phyloP scores from a whole-genome alignment of 805 yeast genomes.

The Candida patagonica region DNA sequence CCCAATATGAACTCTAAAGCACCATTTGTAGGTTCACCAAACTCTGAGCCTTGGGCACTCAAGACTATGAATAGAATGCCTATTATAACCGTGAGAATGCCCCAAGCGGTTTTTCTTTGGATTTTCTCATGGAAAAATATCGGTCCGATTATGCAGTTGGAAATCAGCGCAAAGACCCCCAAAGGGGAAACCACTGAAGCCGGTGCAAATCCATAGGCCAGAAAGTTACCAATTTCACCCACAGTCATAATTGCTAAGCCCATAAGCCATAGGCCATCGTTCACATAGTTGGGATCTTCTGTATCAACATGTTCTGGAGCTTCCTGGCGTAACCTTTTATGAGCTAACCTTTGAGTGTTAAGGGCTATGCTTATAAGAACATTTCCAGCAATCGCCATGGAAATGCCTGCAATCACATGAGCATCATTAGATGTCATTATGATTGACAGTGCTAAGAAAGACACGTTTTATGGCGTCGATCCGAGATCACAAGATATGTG shows the following conservation, averaged over 20 bases:
- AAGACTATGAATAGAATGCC: slow-evolving; percentile 37
- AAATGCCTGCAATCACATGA: slow-evolving; percentile 23
- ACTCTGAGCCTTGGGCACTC: slow-evolving; percentile 3
- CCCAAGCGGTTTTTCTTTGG: slow-evolving; percentile 28
- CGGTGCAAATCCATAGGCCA: slow-evolving; percentile 42
- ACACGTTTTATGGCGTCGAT: slow-evolving; percentile 48
- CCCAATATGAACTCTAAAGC: slow-evolving; percentile 25
- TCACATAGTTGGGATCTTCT: slow-evolving; percentile 15
- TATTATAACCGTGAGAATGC: slow-evolving; percentile 33
- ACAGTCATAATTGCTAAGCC: slow-evolving; percentile 35
- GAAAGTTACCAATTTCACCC: slow-evolving; percentile 40
- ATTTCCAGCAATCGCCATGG: slow-evolving; percentile 31
- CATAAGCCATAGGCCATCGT: slow-evolving; percentile 31
- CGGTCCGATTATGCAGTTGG: slow-evolving; percentile 42
- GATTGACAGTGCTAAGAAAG: slow-evolving; percentile 17
- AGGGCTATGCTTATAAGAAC: slow-evolving; percentile 32
- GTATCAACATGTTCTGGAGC: slow-evolving; percentile 15
- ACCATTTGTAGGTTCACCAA: slow-evolving; percentile 14
- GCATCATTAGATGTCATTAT: not conserved
- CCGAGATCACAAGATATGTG: no score
- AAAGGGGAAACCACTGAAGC: slow-evolving; percentile 40
- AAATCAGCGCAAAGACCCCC: slow-evolving; percentile 40
- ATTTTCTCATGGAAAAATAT: slow-evolving; percentile 35
- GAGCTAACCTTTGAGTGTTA: slow-evolving; percentile 35
- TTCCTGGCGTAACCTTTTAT: slow-evolving; percentile 19